phyloP scores from a whole-genome alignment of 345 rosid genomes.

The Eucalyptus cloeziana region DNA sequence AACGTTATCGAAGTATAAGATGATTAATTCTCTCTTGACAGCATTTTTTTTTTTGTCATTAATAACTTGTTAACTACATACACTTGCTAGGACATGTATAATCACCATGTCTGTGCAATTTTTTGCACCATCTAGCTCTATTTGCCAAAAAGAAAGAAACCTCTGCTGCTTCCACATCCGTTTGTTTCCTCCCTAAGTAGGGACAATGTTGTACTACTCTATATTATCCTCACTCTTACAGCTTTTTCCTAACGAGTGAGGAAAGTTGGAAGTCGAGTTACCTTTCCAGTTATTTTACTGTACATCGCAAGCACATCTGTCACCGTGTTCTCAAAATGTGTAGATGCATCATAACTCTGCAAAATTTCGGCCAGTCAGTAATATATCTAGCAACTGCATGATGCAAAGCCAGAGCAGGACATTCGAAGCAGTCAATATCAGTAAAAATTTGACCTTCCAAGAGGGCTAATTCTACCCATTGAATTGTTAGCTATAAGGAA shows the following conservation, averaged over 20 bases:
- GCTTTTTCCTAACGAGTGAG: neutral
- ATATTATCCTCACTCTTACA: neutral
- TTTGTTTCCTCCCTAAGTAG: neutral
- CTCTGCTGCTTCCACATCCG: neutral
- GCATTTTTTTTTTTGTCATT: neutral
- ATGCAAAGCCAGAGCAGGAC: neutral
- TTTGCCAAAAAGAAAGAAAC: neutral
- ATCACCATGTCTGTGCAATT: neutral
- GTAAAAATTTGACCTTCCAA: neutral
- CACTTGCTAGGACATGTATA: neutral
- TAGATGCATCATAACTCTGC: slow-evolving; percentile 83
- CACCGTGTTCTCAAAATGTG: slow-evolving; percentile 81
- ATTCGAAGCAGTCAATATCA: neutral
- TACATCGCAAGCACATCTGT: slow-evolving; percentile 68
- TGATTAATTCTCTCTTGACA: neutral
- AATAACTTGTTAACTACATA: neutral
- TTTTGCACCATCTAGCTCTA: neutral
- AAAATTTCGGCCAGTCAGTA: neutral
- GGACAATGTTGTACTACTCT: neutral
- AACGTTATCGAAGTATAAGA: neutral
- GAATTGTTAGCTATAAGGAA: neutral
- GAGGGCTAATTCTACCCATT: neutral
- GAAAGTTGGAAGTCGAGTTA: neutral
- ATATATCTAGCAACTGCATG: neutral
- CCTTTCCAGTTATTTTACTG: slow-evolving; percentile 84